A percentile compares a stretch with the other conserved stretches of the same genome.
These are phyloP conservation scores for Stagonosporopsis rhizophila DNA, from an alignment of 2,329 filamentous ascomycete species.

Conservation along the genomic window DNA sequence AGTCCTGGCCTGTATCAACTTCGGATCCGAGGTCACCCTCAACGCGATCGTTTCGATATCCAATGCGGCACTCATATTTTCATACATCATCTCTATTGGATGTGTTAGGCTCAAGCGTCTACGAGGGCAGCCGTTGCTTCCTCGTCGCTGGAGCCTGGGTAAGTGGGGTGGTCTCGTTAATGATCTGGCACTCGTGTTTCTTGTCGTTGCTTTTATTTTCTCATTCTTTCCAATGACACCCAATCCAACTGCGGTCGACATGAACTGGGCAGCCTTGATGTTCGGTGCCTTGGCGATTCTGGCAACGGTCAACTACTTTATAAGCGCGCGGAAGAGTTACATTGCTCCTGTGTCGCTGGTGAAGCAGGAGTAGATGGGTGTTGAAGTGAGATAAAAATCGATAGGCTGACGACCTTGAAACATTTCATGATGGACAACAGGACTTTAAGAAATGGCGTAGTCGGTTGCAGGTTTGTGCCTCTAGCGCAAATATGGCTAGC, in stretches of 20 bases:
- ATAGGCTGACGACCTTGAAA: too few relatives aligned
- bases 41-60: slow-evolving; percentile 50
- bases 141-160: slow-evolving; percentile 49
- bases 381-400: too few relatives aligned
- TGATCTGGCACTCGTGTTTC: slow-evolving; percentile 44
- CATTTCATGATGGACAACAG: too few relatives aligned
- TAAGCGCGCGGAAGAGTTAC: slow-evolving; percentile 22
- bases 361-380: slow-evolving; percentile 15
- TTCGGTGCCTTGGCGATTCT: slow-evolving; percentile 41
- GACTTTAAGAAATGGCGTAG: too few relatives aligned
- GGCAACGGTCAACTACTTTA: slow-evolving; percentile 24
- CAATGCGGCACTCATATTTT: slow-evolving; percentile 39
- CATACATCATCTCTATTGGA: slow-evolving; percentile 42
- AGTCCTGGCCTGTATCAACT: slow-evolving; percentile 52
- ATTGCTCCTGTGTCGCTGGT: slow-evolving; percentile 23
- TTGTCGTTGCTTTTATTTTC: slow-evolving; percentile 47
- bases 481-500: not conserved
- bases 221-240: slow-evolving; percentile 52
- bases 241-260: slow-evolving; percentile 35
- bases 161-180: slow-evolving; percentile 49
- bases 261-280: slow-evolving; percentile 58
- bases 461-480: slow-evolving; percentile 7
- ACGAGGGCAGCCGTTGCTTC: slow-evolving; percentile 29
- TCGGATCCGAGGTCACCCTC: slow-evolving; percentile 51
- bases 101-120: slow-evolving; percentile 41